These are phyloP conservation scores for Stemphylium lycopersici DNA, from an alignment of 2,329 filamentous ascomycete genomes.

Conservation along the genomic window DNA sequence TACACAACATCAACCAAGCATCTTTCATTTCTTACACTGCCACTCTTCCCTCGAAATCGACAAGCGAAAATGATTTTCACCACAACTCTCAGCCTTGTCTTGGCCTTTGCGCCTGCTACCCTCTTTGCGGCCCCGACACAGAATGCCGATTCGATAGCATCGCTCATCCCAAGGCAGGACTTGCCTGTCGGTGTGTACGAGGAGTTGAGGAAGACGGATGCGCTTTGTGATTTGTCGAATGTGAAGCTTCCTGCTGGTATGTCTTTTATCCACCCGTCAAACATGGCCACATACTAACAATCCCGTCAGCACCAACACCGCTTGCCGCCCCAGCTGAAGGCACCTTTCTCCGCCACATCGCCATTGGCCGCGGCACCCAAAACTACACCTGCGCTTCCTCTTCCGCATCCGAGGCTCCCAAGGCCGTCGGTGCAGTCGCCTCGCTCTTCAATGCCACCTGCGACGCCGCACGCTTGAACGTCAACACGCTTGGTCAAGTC, in stretches of 20 bases:
- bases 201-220: constrained; percentile 28
- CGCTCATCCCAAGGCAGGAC: constrained; percentile 23
- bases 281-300: constrained; percentile 23
- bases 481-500: constrained; percentile 66
- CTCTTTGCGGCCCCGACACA: constrained; percentile 44
- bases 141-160: constrained; percentile 27
- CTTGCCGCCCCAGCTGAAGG: constrained; percentile 68
- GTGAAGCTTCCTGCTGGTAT: constrained; percentile 42
- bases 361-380: constrained; percentile 85
- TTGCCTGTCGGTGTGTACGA: constrained; percentile 27
- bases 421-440: constrained; percentile 74
- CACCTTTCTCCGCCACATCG: constrained; percentile 74
- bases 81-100: constrained; percentile 36
- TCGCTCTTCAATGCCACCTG: constrained; percentile 89
- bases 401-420: constrained; percentile 67
- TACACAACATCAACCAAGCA: constrained; percentile 9
- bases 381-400: constrained; percentile 83
- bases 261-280: background rate
- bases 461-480: constrained; percentile 66
- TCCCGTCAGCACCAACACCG: constrained; percentile 56
- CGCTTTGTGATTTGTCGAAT: constrained; percentile 37
- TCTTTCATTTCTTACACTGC: background rate
- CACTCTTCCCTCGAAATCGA: background rate
- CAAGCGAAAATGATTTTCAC: constrained; percentile 44
- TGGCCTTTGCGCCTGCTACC: constrained; percentile 42